phyloP scores from a whole-genome alignment of 1,284 basidiomycete species.

The Tausonia pullulans region DNA sequence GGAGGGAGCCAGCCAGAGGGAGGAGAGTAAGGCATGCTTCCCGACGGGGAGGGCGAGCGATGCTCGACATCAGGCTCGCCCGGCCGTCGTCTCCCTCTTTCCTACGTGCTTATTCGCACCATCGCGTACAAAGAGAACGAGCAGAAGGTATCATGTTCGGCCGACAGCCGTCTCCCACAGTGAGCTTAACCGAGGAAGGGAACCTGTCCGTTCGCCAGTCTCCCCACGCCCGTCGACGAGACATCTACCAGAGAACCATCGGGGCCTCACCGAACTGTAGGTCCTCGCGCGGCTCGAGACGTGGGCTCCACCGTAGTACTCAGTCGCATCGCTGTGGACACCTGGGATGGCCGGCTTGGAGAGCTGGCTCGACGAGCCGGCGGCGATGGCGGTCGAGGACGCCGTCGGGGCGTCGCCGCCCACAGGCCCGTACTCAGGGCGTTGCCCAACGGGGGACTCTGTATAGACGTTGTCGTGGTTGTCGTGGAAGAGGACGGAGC shows the following conservation, averaged over 20 bases:
- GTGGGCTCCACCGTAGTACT: slow-evolving; percentile 71
- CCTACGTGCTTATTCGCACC: too few relatives aligned
- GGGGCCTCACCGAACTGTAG: slow-evolving; percentile 55
- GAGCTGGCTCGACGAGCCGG: neutral
- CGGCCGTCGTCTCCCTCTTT: too few relatives aligned
- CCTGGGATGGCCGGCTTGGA: slow-evolving; percentile 32
- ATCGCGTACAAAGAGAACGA: too few relatives aligned
- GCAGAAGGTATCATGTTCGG: too few relatives aligned
- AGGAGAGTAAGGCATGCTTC: too few relatives aligned
- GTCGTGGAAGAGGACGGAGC: slow-evolving; percentile 13
- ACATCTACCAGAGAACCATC: too few relatives aligned
- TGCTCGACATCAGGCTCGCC: too few relatives aligned
- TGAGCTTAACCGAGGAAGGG: too few relatives aligned
- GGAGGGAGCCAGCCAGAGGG: neutral
- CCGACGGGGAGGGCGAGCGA: too few relatives aligned
- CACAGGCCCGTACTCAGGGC: neutral
- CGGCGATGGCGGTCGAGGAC: neutral
- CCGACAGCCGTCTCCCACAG: too few relatives aligned
- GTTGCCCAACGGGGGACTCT: neutral
- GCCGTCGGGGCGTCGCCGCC: neutral
- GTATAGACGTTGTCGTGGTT: neutral
- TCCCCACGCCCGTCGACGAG: too few relatives aligned
- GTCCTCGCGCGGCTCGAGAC: slow-evolving; percentile 66
- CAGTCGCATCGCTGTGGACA: slow-evolving; percentile 56
- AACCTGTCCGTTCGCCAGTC: too few relatives aligned